phyloP scores from a whole-genome alignment of 768 basidiomycete species.

The Termitomyces eurrhizus region DNA sequence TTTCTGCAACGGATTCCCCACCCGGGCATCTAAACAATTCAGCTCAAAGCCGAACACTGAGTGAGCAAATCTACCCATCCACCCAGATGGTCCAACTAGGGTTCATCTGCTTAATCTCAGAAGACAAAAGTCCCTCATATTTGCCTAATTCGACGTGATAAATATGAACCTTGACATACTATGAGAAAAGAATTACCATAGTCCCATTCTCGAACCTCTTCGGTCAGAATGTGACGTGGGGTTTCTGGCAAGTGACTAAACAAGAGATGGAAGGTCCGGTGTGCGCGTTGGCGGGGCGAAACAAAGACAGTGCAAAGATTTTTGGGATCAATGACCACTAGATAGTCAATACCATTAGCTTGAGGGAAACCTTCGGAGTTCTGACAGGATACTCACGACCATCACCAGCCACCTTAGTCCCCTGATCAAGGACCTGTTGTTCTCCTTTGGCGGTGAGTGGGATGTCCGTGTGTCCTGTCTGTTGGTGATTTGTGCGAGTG shows the following conservation, averaged over 20 bases:
- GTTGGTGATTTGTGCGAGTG: not conserved
- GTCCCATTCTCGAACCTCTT: conserved; percentile 81
- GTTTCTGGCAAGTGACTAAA: conserved; percentile 43
- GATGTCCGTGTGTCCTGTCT: conserved; percentile 90
- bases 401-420: conserved; percentile 64
- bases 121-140: conserved; percentile 78
- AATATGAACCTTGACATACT: not conserved
- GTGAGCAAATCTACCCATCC: conserved; percentile 53
- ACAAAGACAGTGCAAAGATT: conserved; percentile 74
- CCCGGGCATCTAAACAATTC: conserved; percentile 64
- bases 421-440: conserved; percentile 62
- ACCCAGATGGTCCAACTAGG: conserved; percentile 79
- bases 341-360: not conserved
- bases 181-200: conserved; percentile 42
- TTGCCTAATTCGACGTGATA: conserved; percentile 42
- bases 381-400: conserved; percentile 52
- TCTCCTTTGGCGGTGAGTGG: conserved; percentile 79
- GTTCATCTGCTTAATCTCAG: conserved; percentile 67
- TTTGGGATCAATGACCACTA: conserved; percentile 75
- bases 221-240: conserved; percentile 57
- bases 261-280: conserved; percentile 79
- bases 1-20: conserved; percentile 80
- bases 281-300: conserved; percentile 86
- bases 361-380: not conserved
- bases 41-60: conserved; percentile 1